These are phyloP conservation scores for Sonneratia caseolaris DNA, from an alignment of 345 rosid genomes.

Conservation along the genomic window DNA sequence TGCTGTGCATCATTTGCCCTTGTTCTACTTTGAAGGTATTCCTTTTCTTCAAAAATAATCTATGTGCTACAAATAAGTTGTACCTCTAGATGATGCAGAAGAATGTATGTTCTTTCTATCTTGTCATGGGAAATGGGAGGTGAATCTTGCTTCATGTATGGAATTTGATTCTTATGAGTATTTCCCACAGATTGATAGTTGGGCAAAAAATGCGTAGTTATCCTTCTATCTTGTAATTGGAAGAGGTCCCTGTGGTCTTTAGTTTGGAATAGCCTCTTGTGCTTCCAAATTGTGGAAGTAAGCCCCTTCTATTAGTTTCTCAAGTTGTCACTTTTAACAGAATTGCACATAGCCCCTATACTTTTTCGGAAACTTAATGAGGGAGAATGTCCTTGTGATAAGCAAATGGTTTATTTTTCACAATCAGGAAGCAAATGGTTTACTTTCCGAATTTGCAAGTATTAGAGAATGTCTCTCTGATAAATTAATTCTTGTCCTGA, in stretches of 20 bases:
- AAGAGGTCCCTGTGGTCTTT: not conserved
- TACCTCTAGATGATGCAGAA: not conserved
- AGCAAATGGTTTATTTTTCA: not conserved
- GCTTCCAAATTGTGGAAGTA: too few relatives aligned
- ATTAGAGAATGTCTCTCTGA: not conserved
- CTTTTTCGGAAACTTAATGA: not conserved
- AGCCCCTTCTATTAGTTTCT: not conserved
- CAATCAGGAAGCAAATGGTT: not conserved
- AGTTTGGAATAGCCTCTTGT: not conserved
- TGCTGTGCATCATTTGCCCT: slow-evolving; percentile 49
- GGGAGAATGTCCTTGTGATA: not conserved
- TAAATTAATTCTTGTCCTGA: not conserved
- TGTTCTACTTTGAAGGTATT: slow-evolving; percentile 85
- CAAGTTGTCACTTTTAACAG: not conserved
- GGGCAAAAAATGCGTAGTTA: not conserved
- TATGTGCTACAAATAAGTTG: not conserved
- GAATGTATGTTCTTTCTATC: not conserved
- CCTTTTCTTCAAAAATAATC: not conserved
- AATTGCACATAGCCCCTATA: not conserved
- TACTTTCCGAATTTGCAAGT: not conserved
- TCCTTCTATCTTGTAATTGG: not conserved
- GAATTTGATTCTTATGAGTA: not conserved
- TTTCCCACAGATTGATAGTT: not conserved
- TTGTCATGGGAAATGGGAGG: slow-evolving; percentile 4
- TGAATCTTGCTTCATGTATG: not conserved